Conservation (phyloP, 768 basidiomycete species). For the Tulasnella sp. region DNA sequence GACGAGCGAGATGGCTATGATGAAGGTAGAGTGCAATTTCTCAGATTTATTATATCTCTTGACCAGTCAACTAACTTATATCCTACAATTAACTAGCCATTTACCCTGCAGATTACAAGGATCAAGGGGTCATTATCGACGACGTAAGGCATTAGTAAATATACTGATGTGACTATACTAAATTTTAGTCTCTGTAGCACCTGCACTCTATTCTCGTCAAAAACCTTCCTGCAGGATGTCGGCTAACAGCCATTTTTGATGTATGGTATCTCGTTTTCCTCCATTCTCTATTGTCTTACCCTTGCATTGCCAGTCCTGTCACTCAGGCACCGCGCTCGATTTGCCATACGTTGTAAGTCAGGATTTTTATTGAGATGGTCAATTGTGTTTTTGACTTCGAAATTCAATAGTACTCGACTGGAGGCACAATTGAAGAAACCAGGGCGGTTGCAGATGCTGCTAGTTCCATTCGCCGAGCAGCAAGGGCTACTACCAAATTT, state of each 20-base stretch:
- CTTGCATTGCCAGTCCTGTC: constrained; percentile 46
- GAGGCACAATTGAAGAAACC: constrained; percentile 90
- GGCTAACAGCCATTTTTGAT: constrained; percentile 72
- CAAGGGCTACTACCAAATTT: constrained; percentile 59
- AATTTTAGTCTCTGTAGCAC: constrained; percentile 29
- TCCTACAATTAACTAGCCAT: constrained; percentile 45
- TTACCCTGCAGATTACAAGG: constrained; percentile 69
- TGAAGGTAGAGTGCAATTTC: constrained; percentile 49
- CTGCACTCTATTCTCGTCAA: constrained; percentile 71
- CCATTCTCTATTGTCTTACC: background rate
- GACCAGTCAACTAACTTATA: background rate
- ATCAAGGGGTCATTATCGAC: constrained; percentile 69
- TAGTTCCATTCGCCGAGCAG: constrained; percentile 67
- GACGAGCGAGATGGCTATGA: constrained; percentile 78
- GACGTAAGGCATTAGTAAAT: constrained; percentile 43
- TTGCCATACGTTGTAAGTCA: constrained; percentile 27
- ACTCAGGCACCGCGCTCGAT: constrained; percentile 70
- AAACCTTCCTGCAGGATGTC: constrained; percentile 71
- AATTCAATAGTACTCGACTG: constrained; percentile 82
- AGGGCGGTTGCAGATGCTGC: constrained; percentile 81
- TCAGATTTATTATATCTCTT: too few relatives aligned
- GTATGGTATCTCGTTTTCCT: constrained; percentile 31
- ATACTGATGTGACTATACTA: background rate
- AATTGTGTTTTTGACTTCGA: background rate
- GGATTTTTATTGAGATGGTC: background rate